Conservation (phyloP, 2,329 filamentous ascomycete species). For the Ophiosphaerella korrae region DNA sequence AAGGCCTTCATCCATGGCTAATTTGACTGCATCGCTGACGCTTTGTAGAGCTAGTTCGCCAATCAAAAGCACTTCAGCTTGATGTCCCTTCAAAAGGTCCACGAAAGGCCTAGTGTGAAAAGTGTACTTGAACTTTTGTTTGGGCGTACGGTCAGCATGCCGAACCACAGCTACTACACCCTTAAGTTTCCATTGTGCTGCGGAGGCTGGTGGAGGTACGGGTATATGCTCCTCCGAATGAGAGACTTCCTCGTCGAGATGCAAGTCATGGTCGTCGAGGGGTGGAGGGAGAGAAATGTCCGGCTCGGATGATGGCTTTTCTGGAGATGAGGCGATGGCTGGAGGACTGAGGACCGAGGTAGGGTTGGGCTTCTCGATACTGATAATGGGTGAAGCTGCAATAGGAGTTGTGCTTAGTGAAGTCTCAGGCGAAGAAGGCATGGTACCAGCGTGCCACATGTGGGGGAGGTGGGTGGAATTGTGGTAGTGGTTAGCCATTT, state of each 20-base stretch:
- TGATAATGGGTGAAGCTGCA: slow-evolving; percentile 51
- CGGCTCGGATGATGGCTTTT: slow-evolving; percentile 35
- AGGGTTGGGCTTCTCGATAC: slow-evolving; percentile 46
- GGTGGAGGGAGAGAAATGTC: slow-evolving; percentile 37
- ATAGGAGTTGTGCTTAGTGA: slow-evolving; percentile 49
- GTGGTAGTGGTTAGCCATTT: slow-evolving; percentile 54
- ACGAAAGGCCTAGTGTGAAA: slow-evolving; percentile 98
- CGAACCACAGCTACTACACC: slow-evolving; percentile 96
- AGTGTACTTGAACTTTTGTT: slow-evolving; percentile 99
- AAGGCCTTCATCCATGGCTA: slow-evolving; percentile 75
- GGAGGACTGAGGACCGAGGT: slow-evolving; percentile 22
- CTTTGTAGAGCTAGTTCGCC: slow-evolving; percentile 87
- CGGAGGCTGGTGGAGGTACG: slow-evolving; percentile 63
- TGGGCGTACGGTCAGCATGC: slow-evolving; percentile 95
- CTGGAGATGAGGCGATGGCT: slow-evolving; percentile 13
- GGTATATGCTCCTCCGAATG: slow-evolving; percentile 40
- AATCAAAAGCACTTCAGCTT: slow-evolving; percentile 93
- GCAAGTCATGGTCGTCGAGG: slow-evolving; percentile 30
- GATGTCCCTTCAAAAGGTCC: slow-evolving; percentile 89
- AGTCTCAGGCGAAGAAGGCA: slow-evolving; percentile 54
- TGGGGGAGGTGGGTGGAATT: slow-evolving; percentile 48
- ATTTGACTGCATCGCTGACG: slow-evolving; percentile 84
- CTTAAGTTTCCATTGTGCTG: slow-evolving; percentile 97
- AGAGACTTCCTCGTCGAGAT: slow-evolving; percentile 29
- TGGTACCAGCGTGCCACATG: slow-evolving; percentile 40